A percentile compares a stretch with the other conserved stretches of the same genome.
These are phyloP conservation scores for Pleurotus eryngii DNA, from an alignment of 768 basidiomycete species.

Conservation along the genomic window DNA sequence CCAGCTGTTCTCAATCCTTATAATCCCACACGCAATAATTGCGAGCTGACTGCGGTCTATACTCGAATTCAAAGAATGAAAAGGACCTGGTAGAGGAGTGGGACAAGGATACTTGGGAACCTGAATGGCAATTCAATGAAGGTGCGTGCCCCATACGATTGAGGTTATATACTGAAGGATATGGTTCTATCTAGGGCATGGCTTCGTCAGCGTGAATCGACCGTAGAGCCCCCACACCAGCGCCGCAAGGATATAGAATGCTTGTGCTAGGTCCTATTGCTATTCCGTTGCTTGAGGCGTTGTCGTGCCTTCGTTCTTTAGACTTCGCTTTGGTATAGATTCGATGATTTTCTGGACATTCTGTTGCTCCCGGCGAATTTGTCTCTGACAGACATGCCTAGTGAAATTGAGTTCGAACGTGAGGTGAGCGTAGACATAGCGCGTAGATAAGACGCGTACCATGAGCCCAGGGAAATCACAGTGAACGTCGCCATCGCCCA, in stretches of 20 bases:
- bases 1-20: too few species aligned
- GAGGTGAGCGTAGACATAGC: neutral
- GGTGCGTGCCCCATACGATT: neutral
- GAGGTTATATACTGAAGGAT: too few species aligned
- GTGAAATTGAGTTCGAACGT: neutral
- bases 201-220: neutral
- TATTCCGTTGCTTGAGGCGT: neutral
- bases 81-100: conserved; percentile 73
- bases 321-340: conserved; percentile 3
- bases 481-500: conserved; percentile 80
- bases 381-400: conserved; percentile 6
- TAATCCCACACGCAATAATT: too few species aligned
- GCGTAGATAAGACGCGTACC: conserved; percentile 41
- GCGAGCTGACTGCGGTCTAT: too few species aligned
- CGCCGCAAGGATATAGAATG: neutral
- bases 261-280: neutral
- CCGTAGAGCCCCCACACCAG: neutral
- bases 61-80: conserved; percentile 44
- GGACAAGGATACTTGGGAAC: conserved; percentile 63
- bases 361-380: neutral
- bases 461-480: conserved; percentile 63
- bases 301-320: neutral
- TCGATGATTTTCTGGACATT: conserved; percentile 2
- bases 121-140: conserved; percentile 30
- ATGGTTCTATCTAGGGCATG: neutral